Percentiles rank a stretch among this genome's conserved stretches.
Conservation (phyloP, 192 early-diverging fungal genomes). For the Coemansia sp. region DNA sequence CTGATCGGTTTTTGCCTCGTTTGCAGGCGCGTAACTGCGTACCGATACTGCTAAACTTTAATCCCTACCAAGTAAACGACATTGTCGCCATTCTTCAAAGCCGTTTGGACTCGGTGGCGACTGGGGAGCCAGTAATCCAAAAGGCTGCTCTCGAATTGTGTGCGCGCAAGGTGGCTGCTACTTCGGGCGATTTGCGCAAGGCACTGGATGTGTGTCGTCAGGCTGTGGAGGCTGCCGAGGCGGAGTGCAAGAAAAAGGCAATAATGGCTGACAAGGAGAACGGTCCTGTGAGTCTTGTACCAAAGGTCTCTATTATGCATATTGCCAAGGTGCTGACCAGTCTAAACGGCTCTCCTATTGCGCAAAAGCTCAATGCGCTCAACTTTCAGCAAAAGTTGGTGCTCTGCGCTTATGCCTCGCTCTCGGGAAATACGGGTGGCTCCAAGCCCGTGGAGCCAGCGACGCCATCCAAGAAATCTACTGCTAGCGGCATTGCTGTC, state of each 20-base stretch:
- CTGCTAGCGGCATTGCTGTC: slow-evolving; percentile 57
- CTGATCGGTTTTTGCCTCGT: slow-evolving; percentile 86
- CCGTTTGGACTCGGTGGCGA: slow-evolving; percentile 66
- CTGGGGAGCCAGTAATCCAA: slow-evolving; percentile 70
- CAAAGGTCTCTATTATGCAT: slow-evolving; percentile 83
- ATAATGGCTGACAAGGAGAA: slow-evolving; percentile 52
- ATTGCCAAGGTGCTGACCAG: slow-evolving; percentile 70
- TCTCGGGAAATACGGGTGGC: slow-evolving; percentile 14
- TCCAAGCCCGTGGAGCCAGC: slow-evolving; percentile 55
- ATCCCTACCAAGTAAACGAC: slow-evolving; percentile 84
- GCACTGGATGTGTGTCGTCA: slow-evolving; percentile 84
- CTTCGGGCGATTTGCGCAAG: slow-evolving; percentile 81
- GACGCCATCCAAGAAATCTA: slow-evolving; percentile 51
- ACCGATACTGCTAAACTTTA: slow-evolving; percentile 84
- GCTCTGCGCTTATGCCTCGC: slow-evolving; percentile 48
- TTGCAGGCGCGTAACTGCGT: slow-evolving; percentile 80
- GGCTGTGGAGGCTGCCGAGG: slow-evolving; percentile 83
- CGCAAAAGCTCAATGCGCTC: slow-evolving; percentile 69
- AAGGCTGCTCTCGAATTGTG: slow-evolving; percentile 86
- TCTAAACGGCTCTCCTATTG: slow-evolving; percentile 64
- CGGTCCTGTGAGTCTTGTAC: slow-evolving; percentile 27
- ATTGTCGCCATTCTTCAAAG: slow-evolving; percentile 89
- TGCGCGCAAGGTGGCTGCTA: slow-evolving; percentile 87
- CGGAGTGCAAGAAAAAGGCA: slow-evolving; percentile 60
- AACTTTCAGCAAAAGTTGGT: slow-evolving; percentile 86